Evolutionary conservation across 768 basidiomycete species (phyloP).

Genomic region (Rhizopogon salebrosus): DNA sequence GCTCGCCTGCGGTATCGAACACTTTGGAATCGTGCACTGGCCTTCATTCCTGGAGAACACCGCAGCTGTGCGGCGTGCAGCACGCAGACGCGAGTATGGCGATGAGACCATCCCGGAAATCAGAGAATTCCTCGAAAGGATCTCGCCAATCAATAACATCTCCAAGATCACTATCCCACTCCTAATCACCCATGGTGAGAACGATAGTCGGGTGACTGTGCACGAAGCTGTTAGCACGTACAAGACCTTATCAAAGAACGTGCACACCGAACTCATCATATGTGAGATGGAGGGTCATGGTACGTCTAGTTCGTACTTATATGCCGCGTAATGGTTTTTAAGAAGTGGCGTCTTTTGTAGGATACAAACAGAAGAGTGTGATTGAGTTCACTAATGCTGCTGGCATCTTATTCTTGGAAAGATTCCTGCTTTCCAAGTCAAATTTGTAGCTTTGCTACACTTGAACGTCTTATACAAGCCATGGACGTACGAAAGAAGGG

Average conservation of each 20-base stretch:
- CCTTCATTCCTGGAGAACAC: constrained; percentile 39
- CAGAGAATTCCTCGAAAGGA: constrained; percentile 31
- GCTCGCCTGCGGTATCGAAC: constrained; percentile 35
- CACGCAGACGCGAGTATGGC: constrained; percentile 35
- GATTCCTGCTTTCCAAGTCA: constrained; percentile 22
- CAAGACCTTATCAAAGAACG: constrained; percentile 24
- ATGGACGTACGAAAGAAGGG: no score
- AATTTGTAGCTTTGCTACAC: background rate
- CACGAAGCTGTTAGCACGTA: constrained; percentile 36
- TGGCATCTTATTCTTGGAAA: constrained; percentile 33
- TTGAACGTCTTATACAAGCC: no score
- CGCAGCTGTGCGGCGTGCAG: constrained; percentile 29
- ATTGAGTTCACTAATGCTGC: constrained; percentile 38
- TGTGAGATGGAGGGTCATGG: constrained; percentile 41
- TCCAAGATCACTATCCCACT: constrained; percentile 32
- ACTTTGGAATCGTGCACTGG: constrained; percentile 37
- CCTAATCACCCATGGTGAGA: constrained; percentile 38
- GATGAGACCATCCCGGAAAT: constrained; percentile 34
- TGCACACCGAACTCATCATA: constrained; percentile 31
- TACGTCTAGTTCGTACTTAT: constrained; percentile 14
- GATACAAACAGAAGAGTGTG: constrained; percentile 39
- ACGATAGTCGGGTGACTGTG: constrained; percentile 34
- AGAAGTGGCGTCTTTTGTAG: constrained; percentile 14
- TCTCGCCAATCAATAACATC: constrained; percentile 35
- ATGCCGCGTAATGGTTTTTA: background rate